Percentiles rank a stretch among this genome's conserved stretches.
phyloP scores from a whole-genome alignment of 805 yeast genomes.

The Ogataea pini region DNA sequence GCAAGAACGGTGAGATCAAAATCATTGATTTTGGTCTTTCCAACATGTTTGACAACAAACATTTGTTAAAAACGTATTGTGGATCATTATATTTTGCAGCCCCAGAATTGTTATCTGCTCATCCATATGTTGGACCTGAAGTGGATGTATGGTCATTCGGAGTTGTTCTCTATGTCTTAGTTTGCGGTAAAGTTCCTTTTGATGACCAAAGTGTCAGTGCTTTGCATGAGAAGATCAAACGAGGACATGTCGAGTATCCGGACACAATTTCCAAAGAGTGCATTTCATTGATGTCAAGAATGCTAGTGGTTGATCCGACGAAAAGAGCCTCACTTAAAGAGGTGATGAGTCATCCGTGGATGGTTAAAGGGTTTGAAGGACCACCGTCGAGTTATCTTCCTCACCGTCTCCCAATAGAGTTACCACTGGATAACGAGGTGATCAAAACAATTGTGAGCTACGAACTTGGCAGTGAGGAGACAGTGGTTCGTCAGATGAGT shows the following conservation, averaged over 20 bases:
- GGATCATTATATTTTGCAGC: conserved; percentile 98
- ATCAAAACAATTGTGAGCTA: conserved; percentile 73
- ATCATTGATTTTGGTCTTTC: conserved; percentile 96
- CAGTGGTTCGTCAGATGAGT: conserved; percentile 56
- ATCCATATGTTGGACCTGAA: conserved; percentile 94
- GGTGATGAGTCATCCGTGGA: conserved; percentile 91
- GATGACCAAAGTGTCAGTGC: conserved; percentile 93
- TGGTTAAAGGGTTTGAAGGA: conserved; percentile 81
- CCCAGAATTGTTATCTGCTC: conserved; percentile 90
- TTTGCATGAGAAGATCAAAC: conserved; percentile 89
- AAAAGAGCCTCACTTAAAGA: conserved; percentile 79
- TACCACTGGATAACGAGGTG: conserved; percentile 68
- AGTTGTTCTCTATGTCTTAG: conserved; percentile 89
- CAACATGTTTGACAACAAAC: conserved; percentile 72
- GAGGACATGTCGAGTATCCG: conserved; percentile 92
- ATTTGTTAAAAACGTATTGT: conserved; percentile 87
- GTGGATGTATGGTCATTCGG: conserved; percentile 99
- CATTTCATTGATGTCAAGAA: conserved; percentile 73
- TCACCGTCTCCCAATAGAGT: conserved; percentile 67
- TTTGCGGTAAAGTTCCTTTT: conserved; percentile 97
- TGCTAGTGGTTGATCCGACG: conserved; percentile 88
- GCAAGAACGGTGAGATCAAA: conserved; percentile 90
- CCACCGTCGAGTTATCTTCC: conserved; percentile 75
- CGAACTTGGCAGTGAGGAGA: conserved; percentile 73
- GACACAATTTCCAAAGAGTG: conserved; percentile 77